These are phyloP conservation scores for Pythium periplocum DNA, from an alignment of 352 stramenopile species.

Conservation along the genomic window DNA sequence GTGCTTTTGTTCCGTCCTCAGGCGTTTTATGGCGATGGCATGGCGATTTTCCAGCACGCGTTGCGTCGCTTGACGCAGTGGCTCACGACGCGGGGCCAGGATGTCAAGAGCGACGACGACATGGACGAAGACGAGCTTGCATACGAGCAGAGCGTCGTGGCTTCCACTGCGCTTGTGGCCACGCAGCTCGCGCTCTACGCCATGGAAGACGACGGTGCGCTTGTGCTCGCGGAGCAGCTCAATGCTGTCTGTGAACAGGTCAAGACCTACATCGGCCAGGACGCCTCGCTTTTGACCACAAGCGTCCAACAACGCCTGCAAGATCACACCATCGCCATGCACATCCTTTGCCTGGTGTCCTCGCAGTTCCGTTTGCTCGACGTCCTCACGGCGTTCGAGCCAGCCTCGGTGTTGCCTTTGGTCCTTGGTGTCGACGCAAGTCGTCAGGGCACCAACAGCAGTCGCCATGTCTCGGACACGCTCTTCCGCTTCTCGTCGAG, in stretches of 20 bases:
- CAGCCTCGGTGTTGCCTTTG: constrained; percentile 8
- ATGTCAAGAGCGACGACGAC: background rate
- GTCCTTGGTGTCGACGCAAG: constrained; percentile 8
- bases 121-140: background rate
- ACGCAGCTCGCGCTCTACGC: constrained; percentile 16
- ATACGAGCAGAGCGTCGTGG: background rate
- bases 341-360: constrained; percentile 14
- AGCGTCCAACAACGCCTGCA: constrained; percentile 5
- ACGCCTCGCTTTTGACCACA: too few relatives aligned
- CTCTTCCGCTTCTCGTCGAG: constrained; percentile 35
- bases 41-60: constrained; percentile 4
- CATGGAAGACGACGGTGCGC: constrained; percentile 16
- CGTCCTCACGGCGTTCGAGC: constrained; percentile 14
- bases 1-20: constrained; percentile 10
- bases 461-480: constrained; percentile 14
- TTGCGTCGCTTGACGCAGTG: constrained; percentile 7
- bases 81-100: constrained; percentile 1
- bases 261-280: constrained; percentile 4
- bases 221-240: constrained; percentile 11
- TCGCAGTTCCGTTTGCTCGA: constrained; percentile 12
- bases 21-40: constrained; percentile 12
- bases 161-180: constrained; percentile 4
- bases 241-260: constrained; percentile 12
- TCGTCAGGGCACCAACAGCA: constrained; percentile 15
- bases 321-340: constrained; percentile 15